Percentiles rank a stretch among this genome's conserved stretches.
Conservation (phyloP, 2,329 filamentous ascomycete genomes). For the Fusarium chlamydosporum region DNA sequence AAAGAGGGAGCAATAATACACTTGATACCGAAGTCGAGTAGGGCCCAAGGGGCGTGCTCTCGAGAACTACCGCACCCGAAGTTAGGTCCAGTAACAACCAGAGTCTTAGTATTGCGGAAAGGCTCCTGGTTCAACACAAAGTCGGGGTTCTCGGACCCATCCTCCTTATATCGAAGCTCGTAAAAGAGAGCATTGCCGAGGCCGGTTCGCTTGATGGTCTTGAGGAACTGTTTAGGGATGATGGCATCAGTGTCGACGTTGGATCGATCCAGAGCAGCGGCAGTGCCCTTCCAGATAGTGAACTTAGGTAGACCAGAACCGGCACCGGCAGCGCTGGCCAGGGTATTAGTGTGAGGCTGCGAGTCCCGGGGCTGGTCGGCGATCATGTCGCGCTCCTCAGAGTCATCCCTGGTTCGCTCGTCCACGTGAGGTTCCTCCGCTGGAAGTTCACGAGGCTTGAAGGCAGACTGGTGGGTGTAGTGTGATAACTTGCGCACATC, state of each 20-base stretch:
- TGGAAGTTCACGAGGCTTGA: slow-evolving; percentile 66
- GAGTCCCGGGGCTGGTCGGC: slow-evolving; percentile 74
- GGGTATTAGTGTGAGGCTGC: slow-evolving; percentile 74
- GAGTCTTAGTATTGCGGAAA: slow-evolving; percentile 86
- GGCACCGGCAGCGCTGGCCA: slow-evolving; percentile 59
- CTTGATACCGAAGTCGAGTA: slow-evolving; percentile 96
- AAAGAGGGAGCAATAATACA: slow-evolving; percentile 90
- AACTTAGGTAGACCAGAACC: slow-evolving; percentile 85
- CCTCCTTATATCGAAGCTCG: slow-evolving; percentile 81
- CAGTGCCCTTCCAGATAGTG: slow-evolving; percentile 84
- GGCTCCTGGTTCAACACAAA: slow-evolving; percentile 94
- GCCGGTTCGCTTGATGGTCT: slow-evolving; percentile 98
- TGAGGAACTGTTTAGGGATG: slow-evolving; percentile 99
- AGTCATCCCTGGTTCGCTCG: slow-evolving; percentile 66
- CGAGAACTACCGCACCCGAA: slow-evolving; percentile 95
- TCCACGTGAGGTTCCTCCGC: slow-evolving; percentile 65
- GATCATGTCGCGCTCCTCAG: slow-evolving; percentile 67
- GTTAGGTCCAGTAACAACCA: slow-evolving; percentile 92
- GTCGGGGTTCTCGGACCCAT: slow-evolving; percentile 80
- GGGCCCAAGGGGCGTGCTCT: slow-evolving; percentile 97
- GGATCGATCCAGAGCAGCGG: slow-evolving; percentile 86
- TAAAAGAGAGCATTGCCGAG: slow-evolving; percentile 91
- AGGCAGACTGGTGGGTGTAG: slow-evolving; percentile 70
- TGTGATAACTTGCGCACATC: slow-evolving; percentile 86
- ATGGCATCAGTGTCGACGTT: slow-evolving; percentile 99